Evolutionary conservation across 139 green algal species (phyloP).

Genomic region (Asterochloris sp.): DNA sequence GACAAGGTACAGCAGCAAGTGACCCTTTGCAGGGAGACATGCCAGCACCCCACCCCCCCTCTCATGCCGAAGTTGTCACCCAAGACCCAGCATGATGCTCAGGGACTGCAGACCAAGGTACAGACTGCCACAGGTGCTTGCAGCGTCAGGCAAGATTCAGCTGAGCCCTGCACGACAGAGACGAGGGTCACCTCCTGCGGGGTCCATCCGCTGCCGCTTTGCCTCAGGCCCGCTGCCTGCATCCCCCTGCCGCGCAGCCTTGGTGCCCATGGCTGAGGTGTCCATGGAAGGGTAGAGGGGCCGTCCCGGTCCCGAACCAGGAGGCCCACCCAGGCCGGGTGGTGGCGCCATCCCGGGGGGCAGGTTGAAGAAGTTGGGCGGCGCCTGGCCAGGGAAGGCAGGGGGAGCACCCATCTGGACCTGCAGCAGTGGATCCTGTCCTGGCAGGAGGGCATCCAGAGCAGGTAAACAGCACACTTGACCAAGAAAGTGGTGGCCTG

Average conservation of each 20-base stretch:
- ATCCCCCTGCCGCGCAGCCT: slow-evolving; percentile 5
- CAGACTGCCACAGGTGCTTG: too few relatives aligned
- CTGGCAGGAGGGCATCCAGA: too few relatives aligned
- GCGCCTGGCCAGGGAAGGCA: background rate
- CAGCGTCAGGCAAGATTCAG: too few relatives aligned
- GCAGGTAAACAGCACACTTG: background rate
- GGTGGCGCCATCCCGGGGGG: background rate
- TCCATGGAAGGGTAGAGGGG: slow-evolving; percentile 61
- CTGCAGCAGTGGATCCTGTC: background rate
- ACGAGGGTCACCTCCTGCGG: too few relatives aligned
- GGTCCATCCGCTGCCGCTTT: too few relatives aligned
- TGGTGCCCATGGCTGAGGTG: slow-evolving; percentile 41
- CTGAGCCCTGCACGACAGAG: too few relatives aligned
- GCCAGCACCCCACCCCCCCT: too few relatives aligned
- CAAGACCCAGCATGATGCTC: too few relatives aligned
- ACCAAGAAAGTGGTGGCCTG: background rate
- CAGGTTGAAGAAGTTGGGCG: slow-evolving; percentile 40
- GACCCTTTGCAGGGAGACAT: too few relatives aligned
- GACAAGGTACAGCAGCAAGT: too few relatives aligned
- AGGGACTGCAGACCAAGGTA: too few relatives aligned
- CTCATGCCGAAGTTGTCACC: too few relatives aligned
- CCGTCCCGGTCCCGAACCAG: background rate
- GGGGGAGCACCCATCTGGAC: background rate
- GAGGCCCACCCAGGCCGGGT: background rate
- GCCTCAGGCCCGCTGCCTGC: background rate